phyloP scores from a whole-genome alignment of 331 rosid species.

The Cydonia oblonga region DNA sequence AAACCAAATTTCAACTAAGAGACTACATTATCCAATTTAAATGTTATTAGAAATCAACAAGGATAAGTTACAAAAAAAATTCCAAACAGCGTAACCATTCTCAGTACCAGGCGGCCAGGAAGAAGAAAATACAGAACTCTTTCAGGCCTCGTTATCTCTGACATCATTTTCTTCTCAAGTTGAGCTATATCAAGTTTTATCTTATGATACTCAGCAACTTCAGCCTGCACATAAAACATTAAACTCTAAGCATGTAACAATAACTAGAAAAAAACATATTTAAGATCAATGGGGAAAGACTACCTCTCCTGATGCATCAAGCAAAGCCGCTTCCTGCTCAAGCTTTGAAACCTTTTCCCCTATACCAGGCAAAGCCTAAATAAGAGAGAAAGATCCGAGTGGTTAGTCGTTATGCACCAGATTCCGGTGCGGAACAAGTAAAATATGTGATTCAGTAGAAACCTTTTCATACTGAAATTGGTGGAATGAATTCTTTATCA shows the following conservation, averaged over 20 bases:
- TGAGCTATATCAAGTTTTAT: conserved; percentile 75
- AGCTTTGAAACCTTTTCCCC: conserved; percentile 65
- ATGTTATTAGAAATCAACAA: neutral
- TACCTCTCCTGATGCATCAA: conserved; percentile 94
- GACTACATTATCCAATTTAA: neutral
- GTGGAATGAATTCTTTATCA: conserved; percentile 85
- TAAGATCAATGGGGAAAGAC: neutral
- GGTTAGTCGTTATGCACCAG: conserved; percentile 10
- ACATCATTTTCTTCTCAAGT: conserved; percentile 85
- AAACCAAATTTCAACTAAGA: neutral
- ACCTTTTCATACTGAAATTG: conserved; percentile 99
- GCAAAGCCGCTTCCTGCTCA: conserved; percentile 78
- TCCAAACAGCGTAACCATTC: neutral
- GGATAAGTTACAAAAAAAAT: neutral
- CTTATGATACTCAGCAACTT: conserved; percentile 80
- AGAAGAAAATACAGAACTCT: conserved; percentile 73
- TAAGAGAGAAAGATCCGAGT: conserved; percentile 5
- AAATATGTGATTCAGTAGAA: conserved; percentile 19
- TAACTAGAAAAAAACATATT: conserved; percentile 1
- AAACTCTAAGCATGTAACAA: neutral
- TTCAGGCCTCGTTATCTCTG: conserved; percentile 87
- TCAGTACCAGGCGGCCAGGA: conserved; percentile 85
- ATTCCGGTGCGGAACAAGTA: neutral
- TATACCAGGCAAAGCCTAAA: conserved; percentile 85
- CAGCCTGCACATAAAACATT: conserved; percentile 43